Evolutionary conservation across 2,329 filamentous ascomycete genomes (phyloP).

Genomic region (Aureobasidium mangrovei): DNA sequence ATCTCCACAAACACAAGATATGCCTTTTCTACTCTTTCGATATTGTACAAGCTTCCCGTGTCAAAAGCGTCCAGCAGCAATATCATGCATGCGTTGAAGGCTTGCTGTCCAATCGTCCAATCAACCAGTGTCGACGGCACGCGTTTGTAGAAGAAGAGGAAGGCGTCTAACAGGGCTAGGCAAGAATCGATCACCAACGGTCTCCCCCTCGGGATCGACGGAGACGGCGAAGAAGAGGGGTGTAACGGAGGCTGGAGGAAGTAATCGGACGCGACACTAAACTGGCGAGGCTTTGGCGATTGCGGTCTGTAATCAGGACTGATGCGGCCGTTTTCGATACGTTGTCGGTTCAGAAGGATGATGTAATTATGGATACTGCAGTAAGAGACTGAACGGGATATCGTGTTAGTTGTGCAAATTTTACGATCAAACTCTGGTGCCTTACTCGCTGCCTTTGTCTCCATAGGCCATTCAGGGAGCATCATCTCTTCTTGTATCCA

Average conservation of each 20-base stretch:
- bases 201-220: slow-evolving; percentile 23
- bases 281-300: background rate
- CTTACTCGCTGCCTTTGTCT: slow-evolving; percentile 37
- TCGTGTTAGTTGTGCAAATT: background rate
- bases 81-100: slow-evolving; percentile 44
- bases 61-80: slow-evolving; percentile 40
- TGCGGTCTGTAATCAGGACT: background rate
- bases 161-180: slow-evolving; percentile 34
- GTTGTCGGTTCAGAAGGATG: slow-evolving; percentile 41
- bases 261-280: background rate
- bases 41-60: slow-evolving; percentile 29
- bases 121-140: slow-evolving; percentile 37
- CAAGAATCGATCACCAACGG: slow-evolving; percentile 35
- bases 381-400: slow-evolving; percentile 30
- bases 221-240: slow-evolving; percentile 15
- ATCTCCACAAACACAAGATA: slow-evolving; percentile 36
- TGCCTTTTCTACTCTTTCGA: slow-evolving; percentile 33
- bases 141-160: slow-evolving; percentile 39
- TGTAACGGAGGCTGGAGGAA: slow-evolving; percentile 12
- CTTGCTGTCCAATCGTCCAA: slow-evolving; percentile 42
- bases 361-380: slow-evolving; percentile 42
- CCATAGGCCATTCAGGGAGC: slow-evolving; percentile 40
- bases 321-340: slow-evolving; percentile 24
- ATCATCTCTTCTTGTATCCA: slow-evolving; percentile 33
- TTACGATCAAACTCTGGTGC: too few relatives aligned